These are phyloP conservation scores for Eucalyptus curtisii DNA, from an alignment of 345 rosid genomes.

Conservation along the genomic window DNA sequence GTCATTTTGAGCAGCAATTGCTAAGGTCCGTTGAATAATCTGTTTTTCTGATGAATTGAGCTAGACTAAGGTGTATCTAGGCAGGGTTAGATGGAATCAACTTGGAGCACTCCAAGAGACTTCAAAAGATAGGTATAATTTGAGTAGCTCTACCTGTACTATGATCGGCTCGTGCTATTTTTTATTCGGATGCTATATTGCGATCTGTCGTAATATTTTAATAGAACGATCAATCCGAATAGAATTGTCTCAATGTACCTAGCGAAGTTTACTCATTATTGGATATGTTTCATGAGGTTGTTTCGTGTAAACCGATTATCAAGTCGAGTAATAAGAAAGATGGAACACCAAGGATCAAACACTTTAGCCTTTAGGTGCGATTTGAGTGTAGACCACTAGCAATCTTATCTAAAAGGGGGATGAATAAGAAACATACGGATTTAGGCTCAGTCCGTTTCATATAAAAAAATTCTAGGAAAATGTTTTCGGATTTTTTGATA, in stretches of 20 bases:
- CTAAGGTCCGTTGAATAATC: not conserved
- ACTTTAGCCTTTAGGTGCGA: not conserved
- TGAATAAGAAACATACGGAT: accelerated
- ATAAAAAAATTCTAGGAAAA: too few relatives aligned
- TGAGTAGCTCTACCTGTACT: not conserved
- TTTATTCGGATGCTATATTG: not conserved
- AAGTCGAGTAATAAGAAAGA: not conserved
- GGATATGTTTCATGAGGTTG: not conserved
- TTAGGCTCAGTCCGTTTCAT: accelerated
- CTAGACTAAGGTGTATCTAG: not conserved
- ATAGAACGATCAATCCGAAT: not conserved
- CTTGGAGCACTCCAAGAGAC: not conserved
- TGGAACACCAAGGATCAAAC: not conserved
- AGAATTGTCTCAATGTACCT: not conserved
- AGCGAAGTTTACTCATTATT: not conserved
- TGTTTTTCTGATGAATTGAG: not conserved
- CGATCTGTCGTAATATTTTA: not conserved
- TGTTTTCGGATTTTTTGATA: accelerated
- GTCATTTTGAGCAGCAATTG: not conserved
- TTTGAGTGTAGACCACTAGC: not conserved
- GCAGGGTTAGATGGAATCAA: not conserved
- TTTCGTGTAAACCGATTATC: not conserved
- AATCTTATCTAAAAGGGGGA: not conserved
- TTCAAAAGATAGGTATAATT: not conserved
- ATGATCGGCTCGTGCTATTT: not conserved